Conservation (phyloP, 2,329 filamentous ascomycete genomes). For the Iodosphaeria phyllophila region DNA sequence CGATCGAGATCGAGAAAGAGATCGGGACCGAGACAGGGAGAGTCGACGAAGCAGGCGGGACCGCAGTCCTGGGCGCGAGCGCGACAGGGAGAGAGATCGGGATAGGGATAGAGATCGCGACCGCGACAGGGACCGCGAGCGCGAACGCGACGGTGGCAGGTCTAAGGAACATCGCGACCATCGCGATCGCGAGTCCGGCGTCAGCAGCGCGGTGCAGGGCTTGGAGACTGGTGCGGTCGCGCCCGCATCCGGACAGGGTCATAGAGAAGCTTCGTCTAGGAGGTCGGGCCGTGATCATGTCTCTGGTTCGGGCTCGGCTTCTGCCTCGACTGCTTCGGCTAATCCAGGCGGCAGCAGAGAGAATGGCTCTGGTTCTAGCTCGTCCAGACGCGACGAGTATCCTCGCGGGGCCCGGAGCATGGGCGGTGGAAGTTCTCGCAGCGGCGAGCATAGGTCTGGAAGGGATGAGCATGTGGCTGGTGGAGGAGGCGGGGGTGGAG, state of each 20-base stretch:
- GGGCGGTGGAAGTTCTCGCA: no score
- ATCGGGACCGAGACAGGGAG: slow-evolving; percentile 22
- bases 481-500: no score
- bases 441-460: no score
- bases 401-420: no score
- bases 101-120: no score
- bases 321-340: no score
- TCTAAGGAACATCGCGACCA: slow-evolving; percentile 24
- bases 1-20: slow-evolving; percentile 16
- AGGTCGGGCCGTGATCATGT: slow-evolving; percentile 10
- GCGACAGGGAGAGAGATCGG: slow-evolving; percentile 17
- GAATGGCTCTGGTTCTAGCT: no score
- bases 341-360: no score
- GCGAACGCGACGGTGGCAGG: slow-evolving; percentile 21
- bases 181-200: slow-evolving; percentile 21
- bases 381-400: no score
- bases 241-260: slow-evolving; percentile 2
- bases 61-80: slow-evolving; percentile 25
- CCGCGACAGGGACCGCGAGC: slow-evolving; percentile 19
- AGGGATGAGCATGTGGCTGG: no score
- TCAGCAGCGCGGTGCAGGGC: no score
- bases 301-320: slow-evolving; percentile 2
- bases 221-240: not conserved
- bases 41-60: slow-evolving; percentile 34
- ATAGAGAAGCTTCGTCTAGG: slow-evolving; percentile 12